Conservation (phyloP, 495 filamentous ascomycete genomes). For the Penicillium angulare region DNA sequence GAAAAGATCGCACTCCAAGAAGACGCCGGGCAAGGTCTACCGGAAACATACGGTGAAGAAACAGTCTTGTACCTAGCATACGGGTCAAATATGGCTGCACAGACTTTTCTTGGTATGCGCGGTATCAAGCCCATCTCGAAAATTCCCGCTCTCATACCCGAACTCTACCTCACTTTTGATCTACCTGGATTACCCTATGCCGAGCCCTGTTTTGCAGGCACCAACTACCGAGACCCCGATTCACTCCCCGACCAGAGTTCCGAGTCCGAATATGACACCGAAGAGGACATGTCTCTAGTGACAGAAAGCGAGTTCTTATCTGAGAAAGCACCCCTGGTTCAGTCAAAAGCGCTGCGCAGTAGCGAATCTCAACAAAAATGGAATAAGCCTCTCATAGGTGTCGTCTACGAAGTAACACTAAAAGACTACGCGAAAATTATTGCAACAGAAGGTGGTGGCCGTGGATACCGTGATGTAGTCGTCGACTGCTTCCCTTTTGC, state of each 20-base stretch:
- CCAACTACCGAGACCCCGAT: conserved; percentile 52
- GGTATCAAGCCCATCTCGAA: conserved; percentile 77
- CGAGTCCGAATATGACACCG: not conserved
- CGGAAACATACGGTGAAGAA: not conserved
- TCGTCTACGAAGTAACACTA: conserved; percentile 89
- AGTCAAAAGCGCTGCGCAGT: conserved; percentile 5
- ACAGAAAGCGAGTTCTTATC: conserved; percentile 12
- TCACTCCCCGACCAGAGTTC: conserved; percentile 12
- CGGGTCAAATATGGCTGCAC: conserved; percentile 78
- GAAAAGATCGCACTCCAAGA: conserved; percentile 22
- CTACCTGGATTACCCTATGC: conserved; percentile 80
- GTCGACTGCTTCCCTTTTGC: conserved; percentile 72
- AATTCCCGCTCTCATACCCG: conserved; percentile 76
- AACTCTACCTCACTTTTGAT: conserved; percentile 76
- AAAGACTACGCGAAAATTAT: conserved; percentile 83
- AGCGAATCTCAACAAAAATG: conserved; percentile 52
- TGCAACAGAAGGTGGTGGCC: conserved; percentile 83
- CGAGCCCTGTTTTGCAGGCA: conserved; percentile 93
- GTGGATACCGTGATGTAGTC: conserved; percentile 76
- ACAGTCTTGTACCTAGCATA: conserved; percentile 90
- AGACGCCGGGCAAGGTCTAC: conserved; percentile 3
- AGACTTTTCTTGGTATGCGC: conserved; percentile 72
- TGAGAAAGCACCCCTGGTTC: conserved; percentile 28
- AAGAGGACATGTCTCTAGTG: conserved; percentile 12
- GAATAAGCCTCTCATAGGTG: conserved; percentile 80